Conservation (phyloP, 768 basidiomycete genomes). For the Russula abietina region DNA sequence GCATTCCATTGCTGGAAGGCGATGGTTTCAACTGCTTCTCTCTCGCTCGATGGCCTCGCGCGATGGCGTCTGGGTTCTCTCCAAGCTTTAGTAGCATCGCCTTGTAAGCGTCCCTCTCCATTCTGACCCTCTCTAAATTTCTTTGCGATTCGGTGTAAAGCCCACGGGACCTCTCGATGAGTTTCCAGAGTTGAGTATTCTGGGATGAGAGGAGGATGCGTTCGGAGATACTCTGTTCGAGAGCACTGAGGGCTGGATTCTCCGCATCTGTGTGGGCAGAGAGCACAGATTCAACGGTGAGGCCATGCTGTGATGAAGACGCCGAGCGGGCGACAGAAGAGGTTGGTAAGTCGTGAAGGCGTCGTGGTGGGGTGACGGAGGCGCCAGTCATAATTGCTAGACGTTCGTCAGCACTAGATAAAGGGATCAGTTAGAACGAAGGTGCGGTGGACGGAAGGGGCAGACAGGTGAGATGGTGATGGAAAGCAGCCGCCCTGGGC, state of each 20-base stretch:
- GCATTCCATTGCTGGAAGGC: constrained; percentile 31
- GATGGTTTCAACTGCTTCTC: constrained; percentile 31
- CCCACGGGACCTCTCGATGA: constrained; percentile 84
- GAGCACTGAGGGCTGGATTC: constrained; percentile 52
- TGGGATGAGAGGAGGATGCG: constrained; percentile 75
- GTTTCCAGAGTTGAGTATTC: constrained; percentile 90
- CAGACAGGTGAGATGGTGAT: not conserved
- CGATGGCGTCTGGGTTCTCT: constrained; percentile 44
- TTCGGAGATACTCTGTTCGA: constrained; percentile 73
- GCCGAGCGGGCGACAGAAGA: constrained; percentile 24
- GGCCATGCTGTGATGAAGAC: constrained; percentile 29
- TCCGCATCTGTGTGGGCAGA: constrained; percentile 45
- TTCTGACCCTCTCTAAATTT: constrained; percentile 78
- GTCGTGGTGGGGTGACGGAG: constrained; percentile 21
- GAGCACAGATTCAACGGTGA: constrained; percentile 49
- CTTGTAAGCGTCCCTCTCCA: constrained; percentile 65
- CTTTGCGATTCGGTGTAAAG: constrained; percentile 77
- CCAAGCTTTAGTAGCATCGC: constrained; percentile 32
- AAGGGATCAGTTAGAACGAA: not conserved
- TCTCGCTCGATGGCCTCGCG: constrained; percentile 29
- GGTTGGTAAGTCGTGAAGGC: constrained; percentile 17
- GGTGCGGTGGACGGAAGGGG: not conserved
- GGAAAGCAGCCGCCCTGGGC: not conserved
- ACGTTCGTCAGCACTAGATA: constrained; percentile 7
- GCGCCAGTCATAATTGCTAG: constrained; percentile 16